Base-by-base conservation (phyloP, 176 grass and related monocot genomes). In the Pontederia crassipes region DNA sequence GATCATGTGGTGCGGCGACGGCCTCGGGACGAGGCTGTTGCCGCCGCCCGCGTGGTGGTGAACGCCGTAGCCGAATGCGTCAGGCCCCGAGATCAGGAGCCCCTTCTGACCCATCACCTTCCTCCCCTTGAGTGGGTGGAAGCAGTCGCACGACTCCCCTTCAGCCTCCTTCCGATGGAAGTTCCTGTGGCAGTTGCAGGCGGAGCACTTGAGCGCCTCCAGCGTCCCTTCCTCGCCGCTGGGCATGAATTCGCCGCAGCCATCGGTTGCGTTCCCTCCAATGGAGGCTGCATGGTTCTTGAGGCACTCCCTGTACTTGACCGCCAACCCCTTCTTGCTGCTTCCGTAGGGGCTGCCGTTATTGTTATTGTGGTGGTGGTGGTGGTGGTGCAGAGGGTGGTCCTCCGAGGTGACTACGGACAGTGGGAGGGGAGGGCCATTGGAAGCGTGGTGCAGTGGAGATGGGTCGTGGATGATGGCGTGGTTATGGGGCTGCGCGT, bases 211-310 rank as follows among this genome's bases (percentile, higher is more conserved):
- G 48, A 95, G 66, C 9, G 60, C 85, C 72, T 83, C 85, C 51
- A 95, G 85, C 15, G 79, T 82, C 18, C 85, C 79, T 0, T 86
- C 79, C 51, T 77, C 82, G 2, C 85, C 85, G 1, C 82, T 81
- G 0, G 90, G 79, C 85, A 95, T 86, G 85, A 95, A 95, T 74
- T 95, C 85, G 9, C 82, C 90, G 58, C 90, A 95, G 46, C 90
- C 90, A 57, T 89, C 90, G 8, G 82, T 89, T 5, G 90, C 90
- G 52, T 71, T 89, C 48, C 90, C 90, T 48, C 85, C 90, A n/a
- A 95, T 95, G 52, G 82, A 63, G 8, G 85, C 85, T 67, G 90
- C 90, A 74, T 95, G 90, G 82, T 95, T 95, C 79, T 89, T 95
- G n/a, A 89, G 79, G 82, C 89, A 95, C 72, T 95, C 89, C 28